phyloP scores from a whole-genome alignment of 2,329 filamentous ascomycete species.

The Biscogniauxia marginata region DNA sequence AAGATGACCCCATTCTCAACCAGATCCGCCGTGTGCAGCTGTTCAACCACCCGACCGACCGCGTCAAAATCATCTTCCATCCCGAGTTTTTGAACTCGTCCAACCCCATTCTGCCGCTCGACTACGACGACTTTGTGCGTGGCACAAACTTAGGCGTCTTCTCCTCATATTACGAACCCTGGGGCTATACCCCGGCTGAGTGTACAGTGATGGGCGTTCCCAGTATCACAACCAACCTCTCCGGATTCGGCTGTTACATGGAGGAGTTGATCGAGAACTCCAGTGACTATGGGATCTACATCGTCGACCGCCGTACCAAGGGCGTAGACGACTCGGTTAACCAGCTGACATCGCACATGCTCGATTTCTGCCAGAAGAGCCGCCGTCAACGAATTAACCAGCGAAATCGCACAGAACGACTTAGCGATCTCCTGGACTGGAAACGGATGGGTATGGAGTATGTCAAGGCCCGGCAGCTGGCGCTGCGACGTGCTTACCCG shows the following conservation, averaged over 20 bases:
- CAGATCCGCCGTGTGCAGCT: conserved; percentile 94
- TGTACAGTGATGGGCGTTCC: conserved; percentile 99
- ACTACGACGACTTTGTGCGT: conserved; percentile 98
- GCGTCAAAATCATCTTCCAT: conserved; percentile 97
- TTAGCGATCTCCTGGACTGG: conserved; percentile 96
- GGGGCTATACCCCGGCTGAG: conserved; percentile 97
- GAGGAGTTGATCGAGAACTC: conserved; percentile 98
- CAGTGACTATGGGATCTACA: conserved; percentile 97
- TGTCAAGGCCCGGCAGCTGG: conserved; percentile 92
- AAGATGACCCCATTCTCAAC: conserved; percentile 90
- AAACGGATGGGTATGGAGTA: conserved; percentile 99
- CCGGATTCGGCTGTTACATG: conserved; percentile 99
- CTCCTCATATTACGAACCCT: conserved; percentile 97
- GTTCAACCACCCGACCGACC: conserved; percentile 92
- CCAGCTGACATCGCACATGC: conserved; percentile 89
- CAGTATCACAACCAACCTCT: conserved; percentile 96
- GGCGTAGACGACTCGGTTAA: conserved; percentile 97
- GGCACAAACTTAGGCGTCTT: conserved; percentile 96
- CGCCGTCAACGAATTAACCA: conserved; percentile 98
- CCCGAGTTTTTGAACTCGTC: conserved; percentile 95
- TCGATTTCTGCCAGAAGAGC: conserved; percentile 89
- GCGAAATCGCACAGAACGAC: conserved; percentile 89
- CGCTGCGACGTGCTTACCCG: conserved; percentile 87
- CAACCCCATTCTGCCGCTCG: conserved; percentile 90
- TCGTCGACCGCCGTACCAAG: conserved; percentile 93